Conservation (phyloP, 2,329 filamentous ascomycete genomes). For the Calonectria ilicicola region DNA sequence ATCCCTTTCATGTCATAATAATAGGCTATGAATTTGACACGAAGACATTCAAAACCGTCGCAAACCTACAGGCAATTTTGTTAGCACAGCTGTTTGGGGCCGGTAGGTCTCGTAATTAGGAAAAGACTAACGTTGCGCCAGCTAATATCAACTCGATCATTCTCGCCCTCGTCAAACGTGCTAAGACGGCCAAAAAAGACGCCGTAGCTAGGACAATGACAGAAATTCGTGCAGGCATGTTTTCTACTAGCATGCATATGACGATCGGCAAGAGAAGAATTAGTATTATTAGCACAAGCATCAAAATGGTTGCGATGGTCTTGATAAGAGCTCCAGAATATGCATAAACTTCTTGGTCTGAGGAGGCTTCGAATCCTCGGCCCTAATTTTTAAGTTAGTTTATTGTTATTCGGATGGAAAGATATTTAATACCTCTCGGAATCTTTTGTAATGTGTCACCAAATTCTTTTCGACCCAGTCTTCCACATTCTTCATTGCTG, state of each 20-base stretch:
- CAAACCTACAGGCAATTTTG: background rate
- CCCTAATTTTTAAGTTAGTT: background rate
- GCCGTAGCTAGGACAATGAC: background rate
- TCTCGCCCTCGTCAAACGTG: background rate
- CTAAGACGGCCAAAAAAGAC: background rate
- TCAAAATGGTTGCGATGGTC: background rate
- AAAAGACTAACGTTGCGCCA: slow-evolving; percentile 24
- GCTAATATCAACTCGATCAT: slow-evolving; percentile 13
- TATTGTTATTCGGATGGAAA: background rate
- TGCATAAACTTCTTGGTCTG: background rate
- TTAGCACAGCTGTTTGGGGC: background rate
- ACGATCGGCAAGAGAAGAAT: slow-evolving; percentile 11
- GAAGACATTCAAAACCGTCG: background rate
- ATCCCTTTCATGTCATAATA: background rate
- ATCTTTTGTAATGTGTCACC: background rate
- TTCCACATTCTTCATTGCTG: background rate
- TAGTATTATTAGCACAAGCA: background rate
- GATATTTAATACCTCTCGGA: background rate
- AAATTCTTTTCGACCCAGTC: slow-evolving; percentile 6
- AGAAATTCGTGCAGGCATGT: background rate
- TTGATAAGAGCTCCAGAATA: background rate
- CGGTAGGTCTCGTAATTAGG: background rate
- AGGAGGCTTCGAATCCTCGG: background rate
- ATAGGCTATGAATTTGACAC: background rate
- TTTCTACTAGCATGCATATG: slow-evolving; percentile 1